A percentile compares a stretch with the other conserved stretches of the same genome.
Evolutionary conservation across 2,329 filamentous ascomycete genomes (phyloP).

Genomic region (Stromatinia cepivora): DNA sequence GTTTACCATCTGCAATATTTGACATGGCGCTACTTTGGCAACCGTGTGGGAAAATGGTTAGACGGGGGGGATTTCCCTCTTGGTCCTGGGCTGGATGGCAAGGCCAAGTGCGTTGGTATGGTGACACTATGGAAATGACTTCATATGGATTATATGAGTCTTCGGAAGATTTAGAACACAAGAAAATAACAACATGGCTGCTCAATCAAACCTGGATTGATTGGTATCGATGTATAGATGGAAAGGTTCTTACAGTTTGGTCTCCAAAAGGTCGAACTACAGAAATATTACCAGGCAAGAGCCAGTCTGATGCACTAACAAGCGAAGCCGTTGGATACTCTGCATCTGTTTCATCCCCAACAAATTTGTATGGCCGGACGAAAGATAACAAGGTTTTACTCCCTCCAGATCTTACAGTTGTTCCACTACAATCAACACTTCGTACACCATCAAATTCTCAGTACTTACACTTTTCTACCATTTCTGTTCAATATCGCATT

Average conservation of each 20-base stretch:
- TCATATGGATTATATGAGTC: neutral
- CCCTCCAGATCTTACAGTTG: neutral
- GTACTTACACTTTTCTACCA: conserved; percentile 7
- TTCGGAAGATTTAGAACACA: conserved; percentile 1
- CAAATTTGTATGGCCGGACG: neutral
- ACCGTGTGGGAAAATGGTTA: neutral
- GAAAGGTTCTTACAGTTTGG: conserved; percentile 1
- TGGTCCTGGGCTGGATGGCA: conserved; percentile 19
- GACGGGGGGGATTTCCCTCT: conserved; percentile 16
- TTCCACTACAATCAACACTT: neutral
- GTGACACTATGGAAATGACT: conserved; percentile 4
- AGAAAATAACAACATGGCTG: conserved; percentile 2
- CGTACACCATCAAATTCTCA: neutral
- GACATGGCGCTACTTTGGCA: conserved; percentile 13
- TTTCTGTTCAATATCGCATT: conserved; percentile 5
- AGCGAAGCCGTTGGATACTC: neutral
- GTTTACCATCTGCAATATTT: conserved; percentile 5
- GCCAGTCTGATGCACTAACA: neutral
- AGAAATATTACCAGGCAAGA: neutral
- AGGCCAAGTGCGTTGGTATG: conserved; percentile 4
- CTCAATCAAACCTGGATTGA: conserved; percentile 9
- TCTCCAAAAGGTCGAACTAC: neutral
- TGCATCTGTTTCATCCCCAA: neutral
- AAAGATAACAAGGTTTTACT: neutral
- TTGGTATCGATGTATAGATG: neutral